Conservation (phyloP, 116 monocot genomes). For the Zostera marina region DNA sequence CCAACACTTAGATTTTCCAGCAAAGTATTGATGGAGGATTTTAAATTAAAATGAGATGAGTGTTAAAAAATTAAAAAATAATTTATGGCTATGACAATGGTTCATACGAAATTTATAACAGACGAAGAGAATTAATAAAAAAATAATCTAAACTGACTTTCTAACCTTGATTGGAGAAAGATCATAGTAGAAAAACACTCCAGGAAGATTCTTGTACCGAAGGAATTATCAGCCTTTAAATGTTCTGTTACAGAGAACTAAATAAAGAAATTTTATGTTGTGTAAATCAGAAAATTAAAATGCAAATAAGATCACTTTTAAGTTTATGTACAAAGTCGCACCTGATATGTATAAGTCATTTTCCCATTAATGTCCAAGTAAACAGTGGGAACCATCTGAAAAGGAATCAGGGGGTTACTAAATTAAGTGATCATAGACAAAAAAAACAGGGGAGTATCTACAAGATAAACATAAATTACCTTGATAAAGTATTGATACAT, state of each 20-base stretch:
- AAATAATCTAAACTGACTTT: background rate
- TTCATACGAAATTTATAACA: too few relatives aligned
- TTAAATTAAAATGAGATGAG: too few relatives aligned
- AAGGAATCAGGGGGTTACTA: background rate
- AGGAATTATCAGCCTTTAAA: constrained; percentile 42
- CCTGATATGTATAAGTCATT: constrained; percentile 82
- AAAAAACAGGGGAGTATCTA: background rate
- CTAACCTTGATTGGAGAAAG: constrained; percentile 93
- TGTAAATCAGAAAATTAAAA: background rate
- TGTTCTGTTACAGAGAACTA: constrained; percentile 99
- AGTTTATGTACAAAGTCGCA: constrained; percentile 1
- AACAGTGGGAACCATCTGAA: constrained; percentile 92
- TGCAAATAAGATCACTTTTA: background rate
- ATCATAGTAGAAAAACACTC: constrained; percentile 81
- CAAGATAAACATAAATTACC: constrained; percentile 12
- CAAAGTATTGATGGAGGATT: too few relatives aligned
- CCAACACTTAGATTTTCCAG: too few relatives aligned
- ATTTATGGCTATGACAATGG: too few relatives aligned
- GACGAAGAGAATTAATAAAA: too few relatives aligned
- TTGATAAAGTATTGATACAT: constrained; percentile 94
- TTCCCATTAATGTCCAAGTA: constrained; percentile 71
- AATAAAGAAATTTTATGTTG: background rate
- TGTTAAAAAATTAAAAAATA: too few relatives aligned
- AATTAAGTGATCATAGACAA: background rate
- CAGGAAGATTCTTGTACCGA: constrained; percentile 40